Conservation (phyloP, 208 protist genomes). For the Cochliopodium minus region DNA sequence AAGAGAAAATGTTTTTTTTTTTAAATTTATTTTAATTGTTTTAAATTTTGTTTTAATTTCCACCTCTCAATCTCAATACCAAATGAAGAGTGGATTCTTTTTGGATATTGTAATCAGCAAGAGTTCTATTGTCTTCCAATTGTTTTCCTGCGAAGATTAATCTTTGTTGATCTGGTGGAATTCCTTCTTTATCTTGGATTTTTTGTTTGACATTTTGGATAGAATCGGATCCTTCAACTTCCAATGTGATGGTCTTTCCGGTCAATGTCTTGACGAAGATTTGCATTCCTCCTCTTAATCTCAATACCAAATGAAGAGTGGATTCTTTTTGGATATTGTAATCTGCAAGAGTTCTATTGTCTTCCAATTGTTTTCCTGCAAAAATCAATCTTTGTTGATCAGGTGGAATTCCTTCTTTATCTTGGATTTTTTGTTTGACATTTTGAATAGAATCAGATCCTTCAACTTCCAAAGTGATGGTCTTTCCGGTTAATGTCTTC, state of each 20-base stretch:
- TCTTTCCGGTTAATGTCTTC: conserved; percentile 25
- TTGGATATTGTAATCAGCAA: conserved; percentile 70
- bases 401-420: conserved; percentile 20
- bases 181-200: conserved; percentile 25
- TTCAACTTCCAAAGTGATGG: conserved; percentile 19
- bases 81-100: conserved; percentile 78
- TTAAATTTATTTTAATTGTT: no score
- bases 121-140: conserved; percentile 60
- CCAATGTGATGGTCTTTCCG: conserved; percentile 20
- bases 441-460: conserved; percentile 9
- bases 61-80: conserved; percentile 57
- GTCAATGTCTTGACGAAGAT: conserved; percentile 34
- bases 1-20: no score
- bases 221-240: conserved; percentile 16
- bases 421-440: conserved; percentile 16
- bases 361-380: conserved; percentile 67
- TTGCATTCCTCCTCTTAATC: conserved; percentile 36
- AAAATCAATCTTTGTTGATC: conserved; percentile 54
- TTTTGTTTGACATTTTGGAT: conserved; percentile 16
- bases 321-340: conserved; percentile 79
- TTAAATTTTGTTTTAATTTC: conserved; percentile 12
- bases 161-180: conserved; percentile 29
- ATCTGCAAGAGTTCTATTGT: conserved; percentile 56
- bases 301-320: conserved; percentile 66
- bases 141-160: conserved; percentile 70